Percentiles rank a stretch among this genome's conserved stretches.
phyloP scores from a whole-genome alignment of 2,329 filamentous ascomycete genomes.

The Lachnum nothofagi region DNA sequence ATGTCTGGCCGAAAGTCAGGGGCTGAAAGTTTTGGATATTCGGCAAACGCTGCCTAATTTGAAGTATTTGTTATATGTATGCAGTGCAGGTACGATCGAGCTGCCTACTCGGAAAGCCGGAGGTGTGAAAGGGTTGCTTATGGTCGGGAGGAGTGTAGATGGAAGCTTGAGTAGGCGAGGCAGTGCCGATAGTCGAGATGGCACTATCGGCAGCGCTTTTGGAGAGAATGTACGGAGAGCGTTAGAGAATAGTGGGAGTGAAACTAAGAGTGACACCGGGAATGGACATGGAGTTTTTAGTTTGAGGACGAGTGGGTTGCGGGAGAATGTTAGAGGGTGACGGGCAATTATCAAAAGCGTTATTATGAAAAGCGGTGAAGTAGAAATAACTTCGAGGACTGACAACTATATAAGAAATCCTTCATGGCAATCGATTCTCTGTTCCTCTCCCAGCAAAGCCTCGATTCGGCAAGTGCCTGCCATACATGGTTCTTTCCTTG shows the following conservation, averaged over 20 bases:
- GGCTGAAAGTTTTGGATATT: conserved; percentile 79
- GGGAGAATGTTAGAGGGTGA: conserved; percentile 27
- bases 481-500: too few species aligned
- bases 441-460: too few species aligned
- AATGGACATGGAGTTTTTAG: conserved; percentile 20
- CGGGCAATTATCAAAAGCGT: too few species aligned
- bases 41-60: conserved; percentile 89
- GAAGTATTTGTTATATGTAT: conserved; percentile 86
- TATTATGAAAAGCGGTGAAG: too few species aligned
- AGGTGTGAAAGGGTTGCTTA: conserved; percentile 55
- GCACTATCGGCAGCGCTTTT: conserved; percentile 1
- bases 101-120: conserved; percentile 57
- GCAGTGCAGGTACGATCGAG: conserved; percentile 69
- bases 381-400: too few species aligned
- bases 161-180: conserved; percentile 23
- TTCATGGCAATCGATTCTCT: too few species aligned
- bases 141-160: conserved; percentile 31
- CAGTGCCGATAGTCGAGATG: conserved; percentile 30
- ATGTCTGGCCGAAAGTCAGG: conserved; percentile 56
- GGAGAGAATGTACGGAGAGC: neutral
- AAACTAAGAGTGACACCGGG: conserved; percentile 9
- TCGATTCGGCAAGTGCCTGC: too few species aligned
- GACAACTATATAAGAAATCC: too few species aligned
- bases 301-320: conserved; percentile 32
- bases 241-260: conserved; percentile 4